phyloP scores from a whole-genome alignment of 2,329 filamentous ascomycete species.

The Fusarium sp. region DNA sequence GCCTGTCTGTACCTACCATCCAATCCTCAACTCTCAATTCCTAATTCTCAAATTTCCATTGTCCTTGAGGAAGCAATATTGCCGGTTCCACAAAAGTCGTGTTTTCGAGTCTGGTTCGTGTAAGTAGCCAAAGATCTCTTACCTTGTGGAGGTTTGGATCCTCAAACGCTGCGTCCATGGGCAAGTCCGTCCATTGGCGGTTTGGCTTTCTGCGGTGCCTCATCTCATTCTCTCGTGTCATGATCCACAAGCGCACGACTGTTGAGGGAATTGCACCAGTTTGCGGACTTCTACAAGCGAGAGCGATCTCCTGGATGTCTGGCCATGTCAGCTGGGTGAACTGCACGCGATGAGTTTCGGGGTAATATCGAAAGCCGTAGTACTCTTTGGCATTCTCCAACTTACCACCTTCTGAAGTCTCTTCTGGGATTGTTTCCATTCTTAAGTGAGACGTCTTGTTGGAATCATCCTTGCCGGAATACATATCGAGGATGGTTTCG shows the following conservation, averaged over 20 bases:
- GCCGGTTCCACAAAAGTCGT: background rate
- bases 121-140: slow-evolving; percentile 21
- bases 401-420: background rate
- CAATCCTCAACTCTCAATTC: background rate
- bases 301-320: slow-evolving; percentile 17
- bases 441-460: background rate
- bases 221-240: background rate
- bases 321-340: slow-evolving; percentile 18
- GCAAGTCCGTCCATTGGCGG: slow-evolving; percentile 23
- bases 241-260: slow-evolving; percentile 30
- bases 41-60: background rate
- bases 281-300: background rate
- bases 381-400: slow-evolving; percentile 10
- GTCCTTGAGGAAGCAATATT: background rate
- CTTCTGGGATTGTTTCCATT: background rate
- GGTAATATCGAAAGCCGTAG: slow-evolving; percentile 40
- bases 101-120: slow-evolving; percentile 14
- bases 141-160: background rate
- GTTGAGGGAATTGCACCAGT: slow-evolving; percentile 4
- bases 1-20: background rate
- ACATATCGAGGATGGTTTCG: background rate
- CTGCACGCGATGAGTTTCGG: slow-evolving; percentile 5
- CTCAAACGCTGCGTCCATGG: background rate
- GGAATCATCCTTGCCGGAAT: background rate
- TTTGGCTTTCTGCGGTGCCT: background rate